Base-by-base conservation (phyloP, 2,329 filamentous ascomycete species). In the Graphium sp. region DNA sequence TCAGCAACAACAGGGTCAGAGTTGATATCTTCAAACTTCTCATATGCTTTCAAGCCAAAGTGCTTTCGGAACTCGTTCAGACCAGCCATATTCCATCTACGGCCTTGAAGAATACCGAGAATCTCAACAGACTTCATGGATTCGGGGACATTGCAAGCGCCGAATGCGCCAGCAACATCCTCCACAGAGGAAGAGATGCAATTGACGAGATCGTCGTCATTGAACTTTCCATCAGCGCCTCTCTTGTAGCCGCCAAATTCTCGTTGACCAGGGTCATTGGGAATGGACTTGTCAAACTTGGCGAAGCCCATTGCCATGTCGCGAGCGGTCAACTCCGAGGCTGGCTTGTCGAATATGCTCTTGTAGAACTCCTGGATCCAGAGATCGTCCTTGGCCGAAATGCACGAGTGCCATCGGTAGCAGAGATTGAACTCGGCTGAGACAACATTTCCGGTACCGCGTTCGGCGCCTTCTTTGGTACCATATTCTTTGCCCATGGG, bases 361-460 rank as follows among this genome's bases (percentile, higher is more conserved):
- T 26, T 31, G 43, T 79, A 83, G 35, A 80, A 62, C 9, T 74
- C 58, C 39, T 83, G 64, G 14, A 82, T 77, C 81, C 82, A 91
- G 38, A 73, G 62, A 43, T 89, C 82, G 41, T 92, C 83, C 36
- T 68, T 72, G 33, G 71, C 66, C 2, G 56, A 69, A 39, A 89
- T 79, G 39, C 76, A 74, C 4, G 80, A 82, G 54, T 91, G 82
- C 81, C 82, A 91, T 37, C 82, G 66, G 48, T 92, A 91, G 39
- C 79, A 77, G 7, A 92, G 61, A 44, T 89, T 91, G 60, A 92
- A 92, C 53, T 92, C 83, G 4, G 78, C 80, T 0, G 80, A 87
- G 5, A 87, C 80, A 37, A 78, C 73, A 42, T 89, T 91, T 28
- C 83, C 83, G 0, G 78, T 69, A 23, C 80, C 83, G 15, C 72